Conservation (phyloP, 805 yeast species). For the Zygotorulaspora danielsina region DNA sequence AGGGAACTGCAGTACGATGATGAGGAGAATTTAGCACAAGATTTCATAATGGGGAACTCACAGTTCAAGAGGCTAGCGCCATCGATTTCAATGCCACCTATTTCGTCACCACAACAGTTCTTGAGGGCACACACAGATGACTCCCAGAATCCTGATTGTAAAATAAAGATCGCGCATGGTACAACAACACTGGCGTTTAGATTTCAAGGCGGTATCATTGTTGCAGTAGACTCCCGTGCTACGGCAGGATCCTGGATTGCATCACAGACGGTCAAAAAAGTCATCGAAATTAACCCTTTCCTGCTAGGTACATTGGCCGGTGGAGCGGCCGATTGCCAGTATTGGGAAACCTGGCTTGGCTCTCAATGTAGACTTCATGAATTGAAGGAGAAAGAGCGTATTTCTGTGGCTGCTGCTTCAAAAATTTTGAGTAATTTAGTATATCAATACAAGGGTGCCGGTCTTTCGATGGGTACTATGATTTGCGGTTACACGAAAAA, state of each 20-base stretch:
- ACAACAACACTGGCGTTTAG: slow-evolving; percentile 97
- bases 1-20: slow-evolving; percentile 31
- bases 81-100: slow-evolving; percentile 69
- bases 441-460: slow-evolving; percentile 93
- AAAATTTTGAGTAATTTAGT: slow-evolving; percentile 88
- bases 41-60: slow-evolving; percentile 35
- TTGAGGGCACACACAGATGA: slow-evolving; percentile 98
- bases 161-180: slow-evolving; percentile 96
- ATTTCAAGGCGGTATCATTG: slow-evolving; percentile 90
- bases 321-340: slow-evolving; percentile 99
- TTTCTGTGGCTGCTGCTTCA: slow-evolving; percentile 94
- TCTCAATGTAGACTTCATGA: slow-evolving; percentile 94
- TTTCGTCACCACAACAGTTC: slow-evolving; percentile 84
- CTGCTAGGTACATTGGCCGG: slow-evolving; percentile 98
- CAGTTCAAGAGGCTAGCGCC: slow-evolving; percentile 45
- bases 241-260: slow-evolving; percentile 98
- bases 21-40: slow-evolving; percentile 34
- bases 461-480: slow-evolving; percentile 99
- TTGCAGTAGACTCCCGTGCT: slow-evolving; percentile 97
- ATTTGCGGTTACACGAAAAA: slow-evolving; percentile 93
- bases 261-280: slow-evolving; percentile 95
- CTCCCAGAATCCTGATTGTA: slow-evolving; percentile 85
- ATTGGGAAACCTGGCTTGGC: slow-evolving; percentile 99
- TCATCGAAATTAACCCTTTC: slow-evolving; percentile 92
- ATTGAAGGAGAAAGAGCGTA: slow-evolving; percentile 88